Evolutionary conservation across 768 basidiomycete genomes (phyloP).

Genomic region (Rossbeevera mucosa): DNA sequence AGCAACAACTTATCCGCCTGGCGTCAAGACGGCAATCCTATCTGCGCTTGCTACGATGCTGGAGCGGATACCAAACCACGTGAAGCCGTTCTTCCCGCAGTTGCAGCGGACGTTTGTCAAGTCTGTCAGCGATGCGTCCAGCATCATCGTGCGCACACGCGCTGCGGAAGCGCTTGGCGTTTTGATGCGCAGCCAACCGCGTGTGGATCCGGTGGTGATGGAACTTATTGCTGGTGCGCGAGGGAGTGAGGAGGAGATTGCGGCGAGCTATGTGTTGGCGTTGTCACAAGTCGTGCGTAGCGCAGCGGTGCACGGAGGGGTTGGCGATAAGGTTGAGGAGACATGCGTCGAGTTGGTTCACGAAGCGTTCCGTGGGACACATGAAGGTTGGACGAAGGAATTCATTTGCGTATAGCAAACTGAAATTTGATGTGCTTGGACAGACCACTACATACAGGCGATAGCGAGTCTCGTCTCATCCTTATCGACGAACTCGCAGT

Average conservation of each 20-base stretch:
- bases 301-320: constrained; percentile 55
- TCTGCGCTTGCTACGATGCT: constrained; percentile 82
- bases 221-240: constrained; percentile 68
- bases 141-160: constrained; percentile 70
- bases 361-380: constrained; percentile 72
- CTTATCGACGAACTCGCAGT: constrained; percentile 56
- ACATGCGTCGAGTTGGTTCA: constrained; percentile 68
- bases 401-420: background rate
- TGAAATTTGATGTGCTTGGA: background rate
- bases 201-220: constrained; percentile 91
- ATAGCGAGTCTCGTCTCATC: constrained; percentile 60
- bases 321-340: constrained; percentile 73
- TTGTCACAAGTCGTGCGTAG: constrained; percentile 70
- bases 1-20: constrained; percentile 83
- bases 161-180: constrained; percentile 84
- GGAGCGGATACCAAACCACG: constrained; percentile 78
- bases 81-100: constrained; percentile 98
- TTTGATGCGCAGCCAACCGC: constrained; percentile 85
- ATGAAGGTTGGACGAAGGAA: constrained; percentile 46
- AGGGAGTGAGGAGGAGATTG: constrained; percentile 64
- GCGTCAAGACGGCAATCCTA: constrained; percentile 89
- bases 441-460: constrained; percentile 69
- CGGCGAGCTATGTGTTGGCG: constrained; percentile 70
- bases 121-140: constrained; percentile 76
- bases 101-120: constrained; percentile 96